phyloP scores from a whole-genome alignment of 768 basidiomycete species.

The Fistulinella prunicolor region DNA sequence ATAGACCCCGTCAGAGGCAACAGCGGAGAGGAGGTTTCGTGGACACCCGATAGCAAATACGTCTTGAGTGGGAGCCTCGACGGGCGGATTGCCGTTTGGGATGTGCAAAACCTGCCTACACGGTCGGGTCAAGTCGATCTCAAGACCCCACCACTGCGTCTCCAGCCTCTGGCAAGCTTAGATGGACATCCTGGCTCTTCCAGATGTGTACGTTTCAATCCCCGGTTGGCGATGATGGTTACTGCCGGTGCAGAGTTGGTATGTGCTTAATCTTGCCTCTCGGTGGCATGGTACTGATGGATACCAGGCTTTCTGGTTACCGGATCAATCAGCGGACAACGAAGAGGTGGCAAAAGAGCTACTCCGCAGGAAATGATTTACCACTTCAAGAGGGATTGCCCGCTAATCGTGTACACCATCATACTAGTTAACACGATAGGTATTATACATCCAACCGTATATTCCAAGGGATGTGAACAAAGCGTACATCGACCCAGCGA shows the following conservation, averaged over 20 bases:
- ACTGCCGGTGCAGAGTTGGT: conserved; percentile 84
- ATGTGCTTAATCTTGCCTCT: conserved; percentile 22
- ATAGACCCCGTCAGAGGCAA: conserved; percentile 74
- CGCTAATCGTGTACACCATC: background rate
- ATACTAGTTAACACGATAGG: background rate
- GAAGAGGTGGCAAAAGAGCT: conserved; percentile 72
- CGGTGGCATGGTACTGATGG: conserved; percentile 7
- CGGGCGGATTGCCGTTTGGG: conserved; percentile 87
- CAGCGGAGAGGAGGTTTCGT: conserved; percentile 91
- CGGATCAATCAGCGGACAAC: conserved; percentile 62
- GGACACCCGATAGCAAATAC: conserved; percentile 94
- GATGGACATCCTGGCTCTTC: conserved; percentile 84
- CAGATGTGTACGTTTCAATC: conserved; percentile 88
- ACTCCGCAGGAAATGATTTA: conserved; percentile 48
- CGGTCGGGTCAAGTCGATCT: conserved; percentile 52
- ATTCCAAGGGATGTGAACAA: background rate
- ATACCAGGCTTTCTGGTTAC: conserved; percentile 61
- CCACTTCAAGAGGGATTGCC: background rate
- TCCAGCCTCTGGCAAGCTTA: conserved; percentile 50
- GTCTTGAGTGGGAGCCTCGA: conserved; percentile 82
- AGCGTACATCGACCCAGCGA: conserved; percentile 8
- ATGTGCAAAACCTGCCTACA: conserved; percentile 61
- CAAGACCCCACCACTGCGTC: conserved; percentile 47
- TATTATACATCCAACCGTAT: conserved; percentile 1
- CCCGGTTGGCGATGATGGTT: conserved; percentile 83